Evolutionary conservation across 495 filamentous ascomycete genomes (phyloP).

Genomic region (Opeltia flavorubescens): DNA sequence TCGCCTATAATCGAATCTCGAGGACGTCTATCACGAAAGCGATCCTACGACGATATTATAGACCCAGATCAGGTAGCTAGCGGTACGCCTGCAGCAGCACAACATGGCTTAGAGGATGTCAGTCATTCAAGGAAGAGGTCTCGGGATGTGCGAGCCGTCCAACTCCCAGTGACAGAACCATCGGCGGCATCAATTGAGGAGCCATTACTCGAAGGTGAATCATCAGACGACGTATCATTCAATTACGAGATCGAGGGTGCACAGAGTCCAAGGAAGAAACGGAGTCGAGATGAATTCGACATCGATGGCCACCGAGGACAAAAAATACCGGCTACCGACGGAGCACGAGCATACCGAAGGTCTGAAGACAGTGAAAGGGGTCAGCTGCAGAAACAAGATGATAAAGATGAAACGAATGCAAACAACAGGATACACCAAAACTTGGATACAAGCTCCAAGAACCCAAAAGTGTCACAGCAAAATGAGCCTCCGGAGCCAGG

Average conservation of each 20-base stretch:
- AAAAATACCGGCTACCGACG: constrained; percentile 16
- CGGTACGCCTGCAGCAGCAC: not conserved
- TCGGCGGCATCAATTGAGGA: constrained; percentile 14
- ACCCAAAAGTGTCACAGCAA: not conserved
- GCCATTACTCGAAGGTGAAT: constrained; percentile 7
- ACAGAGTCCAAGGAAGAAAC: constrained; percentile 33
- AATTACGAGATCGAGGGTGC: constrained; percentile 9
- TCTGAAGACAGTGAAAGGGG: constrained; percentile 15
- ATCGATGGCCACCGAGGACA: constrained; percentile 21
- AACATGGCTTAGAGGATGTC: not conserved
- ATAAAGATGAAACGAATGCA: not conserved
- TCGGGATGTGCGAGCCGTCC: constrained; percentile 22
- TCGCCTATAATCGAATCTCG: constrained; percentile 8
- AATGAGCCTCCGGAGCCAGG: no score
- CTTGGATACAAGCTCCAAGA: not conserved
- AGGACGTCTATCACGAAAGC: constrained; percentile 34
- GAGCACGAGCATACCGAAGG: constrained; percentile 13
- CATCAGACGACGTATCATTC: not conserved
- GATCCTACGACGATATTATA: constrained; percentile 33
- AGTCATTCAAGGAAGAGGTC: constrained; percentile 19
- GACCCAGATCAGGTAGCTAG: not conserved
- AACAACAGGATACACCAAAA: not conserved
- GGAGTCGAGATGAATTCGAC: constrained; percentile 38
- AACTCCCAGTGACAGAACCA: not conserved
- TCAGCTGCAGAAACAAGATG: not conserved